Percentiles rank a stretch among this genome's conserved stretches.
Conservation (phyloP, 148 eudicot genomes). For the Persicaria tinctoria region DNA sequence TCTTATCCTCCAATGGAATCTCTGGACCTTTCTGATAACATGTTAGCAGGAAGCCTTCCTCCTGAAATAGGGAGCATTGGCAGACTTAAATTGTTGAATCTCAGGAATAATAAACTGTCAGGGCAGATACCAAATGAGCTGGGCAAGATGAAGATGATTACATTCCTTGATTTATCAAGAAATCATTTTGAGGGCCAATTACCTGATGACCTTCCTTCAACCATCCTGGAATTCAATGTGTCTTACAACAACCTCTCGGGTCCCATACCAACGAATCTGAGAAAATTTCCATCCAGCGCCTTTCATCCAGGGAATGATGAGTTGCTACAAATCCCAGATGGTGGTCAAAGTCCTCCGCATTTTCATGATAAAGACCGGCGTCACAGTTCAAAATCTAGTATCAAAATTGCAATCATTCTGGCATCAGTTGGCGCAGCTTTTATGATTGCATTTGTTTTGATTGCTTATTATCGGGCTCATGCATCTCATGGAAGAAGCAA, state of each 20-base stretch:
- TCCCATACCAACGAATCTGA: slow-evolving; percentile 53
- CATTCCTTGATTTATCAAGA: slow-evolving; percentile 65
- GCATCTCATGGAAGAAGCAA: slow-evolving; percentile 28
- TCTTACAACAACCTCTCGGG: slow-evolving; percentile 67
- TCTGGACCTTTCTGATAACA: slow-evolving; percentile 25
- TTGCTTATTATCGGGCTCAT: slow-evolving; percentile 64
- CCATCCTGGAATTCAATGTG: slow-evolving; percentile 48
- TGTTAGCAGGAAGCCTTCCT: slow-evolving; percentile 20
- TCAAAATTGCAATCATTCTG: slow-evolving; percentile 69
- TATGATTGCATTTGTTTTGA: slow-evolving; percentile 75
- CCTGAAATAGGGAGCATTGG: too few relatives aligned
- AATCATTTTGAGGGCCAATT: slow-evolving; percentile 59
- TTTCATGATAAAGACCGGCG: slow-evolving; percentile 10
- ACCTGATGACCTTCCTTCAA: slow-evolving; percentile 61
- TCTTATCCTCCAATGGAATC: too few relatives aligned
- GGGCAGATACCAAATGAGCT: slow-evolving; percentile 63
- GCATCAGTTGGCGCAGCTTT: slow-evolving; percentile 68
- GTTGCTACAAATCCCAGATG: slow-evolving; percentile 28
- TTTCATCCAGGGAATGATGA: slow-evolving; percentile 70
- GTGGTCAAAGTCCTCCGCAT: slow-evolving; percentile 10
- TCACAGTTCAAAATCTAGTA: slow-evolving; percentile 39
- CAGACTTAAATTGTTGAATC: slow-evolving; percentile 38
- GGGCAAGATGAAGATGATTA: slow-evolving; percentile 46
- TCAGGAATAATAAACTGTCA: slow-evolving; percentile 60
- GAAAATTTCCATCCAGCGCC: slow-evolving; percentile 42